phyloP scores from a whole-genome alignment of 1,139 yeast species.

The Tardiomyces digboiensis region DNA sequence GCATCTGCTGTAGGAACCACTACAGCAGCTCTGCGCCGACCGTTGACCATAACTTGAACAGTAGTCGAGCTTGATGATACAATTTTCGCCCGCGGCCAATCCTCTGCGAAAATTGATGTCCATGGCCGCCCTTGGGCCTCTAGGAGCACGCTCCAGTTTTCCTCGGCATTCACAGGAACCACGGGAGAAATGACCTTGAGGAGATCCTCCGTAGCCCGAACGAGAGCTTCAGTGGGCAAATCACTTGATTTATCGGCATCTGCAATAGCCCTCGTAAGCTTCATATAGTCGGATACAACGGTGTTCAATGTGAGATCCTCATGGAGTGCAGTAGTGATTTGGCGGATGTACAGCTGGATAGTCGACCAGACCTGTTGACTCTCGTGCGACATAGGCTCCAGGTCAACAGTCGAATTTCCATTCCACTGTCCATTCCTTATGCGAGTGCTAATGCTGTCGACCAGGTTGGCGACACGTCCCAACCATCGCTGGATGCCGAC shows the following conservation, averaged over 20 bases:
- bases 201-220: constrained; percentile 43
- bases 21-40: not conserved
- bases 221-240: constrained; percentile 25
- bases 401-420: not conserved
- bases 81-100: constrained; percentile 20
- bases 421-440: not conserved
- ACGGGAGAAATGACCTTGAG: constrained; percentile 59
- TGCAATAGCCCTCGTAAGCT: constrained; percentile 51
- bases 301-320: constrained; percentile 65
- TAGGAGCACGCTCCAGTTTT: constrained; percentile 56
- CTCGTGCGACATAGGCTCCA: not conserved
- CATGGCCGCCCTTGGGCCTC: constrained; percentile 26
- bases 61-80: not conserved
- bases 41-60: not conserved
- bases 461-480: constrained; percentile 39
- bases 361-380: not conserved
- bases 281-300: constrained; percentile 84
- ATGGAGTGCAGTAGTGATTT: constrained; percentile 16
- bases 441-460: constrained; percentile 7
- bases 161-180: constrained; percentile 76
- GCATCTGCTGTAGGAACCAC: not conserved
- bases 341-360: not conserved
- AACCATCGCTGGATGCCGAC: constrained; percentile 87
- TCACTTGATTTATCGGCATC: constrained; percentile 28
- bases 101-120: constrained; percentile 41